These are phyloP conservation scores for Candida ponderosae DNA, from an alignment of 805 yeast species.

Conservation along the genomic window DNA sequence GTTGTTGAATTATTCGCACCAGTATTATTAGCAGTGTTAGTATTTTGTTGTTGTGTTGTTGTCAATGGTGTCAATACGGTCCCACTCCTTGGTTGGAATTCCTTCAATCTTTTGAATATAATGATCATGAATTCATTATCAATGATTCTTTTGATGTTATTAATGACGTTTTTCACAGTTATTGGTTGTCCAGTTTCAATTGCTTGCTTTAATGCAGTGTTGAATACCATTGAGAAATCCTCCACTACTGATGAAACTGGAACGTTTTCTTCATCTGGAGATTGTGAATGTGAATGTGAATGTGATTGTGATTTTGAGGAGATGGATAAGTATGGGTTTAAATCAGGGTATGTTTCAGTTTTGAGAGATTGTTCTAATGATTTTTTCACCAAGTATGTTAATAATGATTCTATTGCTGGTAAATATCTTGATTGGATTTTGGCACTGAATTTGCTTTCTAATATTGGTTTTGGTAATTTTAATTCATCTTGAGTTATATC, in stretches of 20 bases:
- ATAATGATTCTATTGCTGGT: constrained; percentile 57
- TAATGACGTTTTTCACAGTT: constrained; percentile 46
- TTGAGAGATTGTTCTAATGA: constrained; percentile 77
- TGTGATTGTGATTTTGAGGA: too few relatives aligned
- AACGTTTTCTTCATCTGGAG: constrained; percentile 39
- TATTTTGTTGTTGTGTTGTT: constrained; percentile 10
- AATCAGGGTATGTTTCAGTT: constrained; percentile 70
- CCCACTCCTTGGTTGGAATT: constrained; percentile 32
- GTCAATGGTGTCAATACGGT: constrained; percentile 18
- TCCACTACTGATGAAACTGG: constrained; percentile 83
- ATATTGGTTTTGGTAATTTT: constrained; percentile 43
- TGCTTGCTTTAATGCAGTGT: constrained; percentile 55
- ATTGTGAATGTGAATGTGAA: too few relatives aligned
- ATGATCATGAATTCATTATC: constrained; percentile 59
- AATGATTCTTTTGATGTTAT: constrained; percentile 48
- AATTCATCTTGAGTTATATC: constrained; percentile 17
- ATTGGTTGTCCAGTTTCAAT: constrained; percentile 63
- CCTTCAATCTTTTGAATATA: constrained; percentile 37
- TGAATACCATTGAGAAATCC: constrained; percentile 69
- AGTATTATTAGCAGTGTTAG: constrained; percentile 5
- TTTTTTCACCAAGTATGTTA: constrained; percentile 61
- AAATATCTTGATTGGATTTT: constrained; percentile 46
- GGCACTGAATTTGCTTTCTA: constrained; percentile 43
- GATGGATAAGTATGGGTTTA: constrained; percentile 28
- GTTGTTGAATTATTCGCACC: too few relatives aligned